Percentiles rank a stretch among this genome's conserved stretches.
These are phyloP conservation scores for Chrysoporthe cubensis DNA, from an alignment of 2,329 filamentous ascomycete species.

Conservation along the genomic window DNA sequence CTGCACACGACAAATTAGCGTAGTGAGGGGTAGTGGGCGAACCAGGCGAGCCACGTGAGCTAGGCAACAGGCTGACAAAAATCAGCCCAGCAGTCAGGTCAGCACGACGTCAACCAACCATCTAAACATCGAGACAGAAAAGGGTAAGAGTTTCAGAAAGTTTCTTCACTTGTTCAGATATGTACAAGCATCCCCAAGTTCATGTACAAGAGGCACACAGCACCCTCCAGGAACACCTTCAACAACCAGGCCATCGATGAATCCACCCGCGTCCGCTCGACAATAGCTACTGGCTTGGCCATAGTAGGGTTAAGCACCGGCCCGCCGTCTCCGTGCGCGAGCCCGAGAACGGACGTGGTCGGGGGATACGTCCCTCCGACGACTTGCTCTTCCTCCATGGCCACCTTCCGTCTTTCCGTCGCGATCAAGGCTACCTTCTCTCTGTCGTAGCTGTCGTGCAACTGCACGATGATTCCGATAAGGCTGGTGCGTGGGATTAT, in stretches of 20 bases:
- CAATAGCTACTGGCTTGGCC: background rate
- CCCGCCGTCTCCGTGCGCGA: conserved; percentile 11
- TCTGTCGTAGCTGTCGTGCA: conserved; percentile 21
- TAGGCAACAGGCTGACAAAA: conserved; percentile 1
- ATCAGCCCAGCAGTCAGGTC: background rate
- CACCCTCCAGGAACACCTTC: background rate
- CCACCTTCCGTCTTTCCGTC: conserved; percentile 13
- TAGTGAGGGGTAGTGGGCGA: background rate
- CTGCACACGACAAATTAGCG: conserved; percentile 1
- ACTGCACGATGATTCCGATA: conserved; percentile 17
- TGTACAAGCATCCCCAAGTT: conserved; percentile 10
- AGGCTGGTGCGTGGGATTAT: conserved; percentile 18
- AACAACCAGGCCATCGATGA: background rate
- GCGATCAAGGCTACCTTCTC: conserved; percentile 14
- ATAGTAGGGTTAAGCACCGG: conserved; percentile 12
- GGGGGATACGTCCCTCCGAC: conserved; percentile 16
- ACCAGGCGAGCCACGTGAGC: background rate
- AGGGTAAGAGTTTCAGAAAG: no score
- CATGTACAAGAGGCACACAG: conserved; percentile 9
- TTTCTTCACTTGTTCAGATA: conserved; percentile 9
- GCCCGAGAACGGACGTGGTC: conserved; percentile 6
- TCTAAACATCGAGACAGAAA: background rate
- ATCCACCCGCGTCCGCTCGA: conserved; percentile 38
- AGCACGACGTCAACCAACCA: background rate
- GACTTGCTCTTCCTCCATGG: conserved; percentile 1